These are phyloP conservation scores for Pyrenochaeta sp. DNA, from an alignment of 2,329 filamentous ascomycete species.

Conservation along the genomic window DNA sequence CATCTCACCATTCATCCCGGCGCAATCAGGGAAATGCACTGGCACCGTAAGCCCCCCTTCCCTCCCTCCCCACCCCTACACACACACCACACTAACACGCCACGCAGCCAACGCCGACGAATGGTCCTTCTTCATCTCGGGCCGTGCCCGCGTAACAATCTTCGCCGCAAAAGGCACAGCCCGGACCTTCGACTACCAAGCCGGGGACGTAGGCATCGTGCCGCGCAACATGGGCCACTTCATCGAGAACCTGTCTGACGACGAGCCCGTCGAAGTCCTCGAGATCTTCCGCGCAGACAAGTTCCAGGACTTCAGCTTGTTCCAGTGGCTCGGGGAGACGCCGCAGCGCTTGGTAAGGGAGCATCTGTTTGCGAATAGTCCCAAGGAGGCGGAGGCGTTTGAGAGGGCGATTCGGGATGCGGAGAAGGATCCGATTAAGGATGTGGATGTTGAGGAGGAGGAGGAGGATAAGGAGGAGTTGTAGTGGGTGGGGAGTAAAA, in stretches of 20 bases:
- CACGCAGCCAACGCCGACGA: slow-evolving; percentile 69
- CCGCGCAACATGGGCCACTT: slow-evolving; percentile 81
- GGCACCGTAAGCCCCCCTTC: slow-evolving; percentile 63
- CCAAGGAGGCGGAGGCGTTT: slow-evolving; percentile 68
- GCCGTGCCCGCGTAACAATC: slow-evolving; percentile 75
- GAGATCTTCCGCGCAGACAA: slow-evolving; percentile 76
- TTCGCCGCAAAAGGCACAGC: slow-evolving; percentile 74
- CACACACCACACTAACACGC: slow-evolving; percentile 2
- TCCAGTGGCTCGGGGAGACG: slow-evolving; percentile 79
- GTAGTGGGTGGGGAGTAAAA: too few relatives aligned
- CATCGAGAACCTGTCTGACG: slow-evolving; percentile 78
- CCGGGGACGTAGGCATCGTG: slow-evolving; percentile 79
- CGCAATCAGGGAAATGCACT: slow-evolving; percentile 80
- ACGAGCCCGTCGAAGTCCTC: slow-evolving; percentile 76
- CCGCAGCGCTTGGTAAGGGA: slow-evolving; percentile 71
- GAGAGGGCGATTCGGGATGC: slow-evolving; percentile 67
- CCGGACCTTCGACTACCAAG: slow-evolving; percentile 76
- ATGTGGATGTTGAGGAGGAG: slow-evolving; percentile 36
- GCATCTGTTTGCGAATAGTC: slow-evolving; percentile 69
- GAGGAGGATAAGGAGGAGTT: slow-evolving; percentile 34
- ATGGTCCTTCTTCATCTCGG: slow-evolving; percentile 80
- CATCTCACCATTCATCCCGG: slow-evolving; percentile 75
- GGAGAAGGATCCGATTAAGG: slow-evolving; percentile 59
- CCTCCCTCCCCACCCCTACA: not conserved
- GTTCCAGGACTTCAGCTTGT: slow-evolving; percentile 76